Evolutionary conservation across 2,329 filamentous ascomycete genomes (phyloP), one percentile per base, ranked within the genome.

Genomic region (Botrytis porri): DNA sequence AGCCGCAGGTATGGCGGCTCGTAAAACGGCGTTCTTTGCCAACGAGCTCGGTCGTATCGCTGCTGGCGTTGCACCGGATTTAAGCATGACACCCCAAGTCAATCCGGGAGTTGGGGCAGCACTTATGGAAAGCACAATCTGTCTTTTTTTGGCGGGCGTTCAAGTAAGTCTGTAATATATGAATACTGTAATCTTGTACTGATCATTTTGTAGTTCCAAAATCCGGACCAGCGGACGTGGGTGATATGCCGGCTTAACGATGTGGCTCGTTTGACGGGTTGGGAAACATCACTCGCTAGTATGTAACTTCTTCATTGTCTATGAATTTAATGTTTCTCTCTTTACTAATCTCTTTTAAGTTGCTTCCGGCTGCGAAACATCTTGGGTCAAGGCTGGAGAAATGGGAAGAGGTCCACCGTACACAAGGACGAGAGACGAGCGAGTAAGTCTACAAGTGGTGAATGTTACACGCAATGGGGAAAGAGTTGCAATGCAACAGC

Each of bases 111-210:
- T 97, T 39, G 94, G 92, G 9, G 92, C 92, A 0, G 93, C 93
- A 0, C 87, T 97, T 35, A 94, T 94, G 73, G 95, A 98, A 82
- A 89, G 90, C 77, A 90, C 90, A 6, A 92, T 98, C 78, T 90
- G 91, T 7, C 84, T 97, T 2, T 98, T 98, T 83, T 94, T 98
- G 75, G 92, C 94, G 1, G 95, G 89, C 6, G 89, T 98, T 18
- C 89, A 91, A 84, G 89, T 90, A 82, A 77, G 81, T 77, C 61
- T 41, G 12, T 29, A 57, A 57, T 41, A 16, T 60, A 22, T 41
- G n/a, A 45, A 14, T 32, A 8, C 39, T 6, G 14, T 41, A 4
- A 22, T 41, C 25, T 25, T 41, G 18, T 67, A 41, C 48, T 67
- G 10, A 67, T 18, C 3, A 12, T n/a, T n/a, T 25, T 16, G 67